A percentile compares a stretch with the other conserved stretches of the same genome.
Evolutionary conservation across 2,329 filamentous ascomycete species (phyloP).

Genomic region (Epichloe glyceriae): DNA sequence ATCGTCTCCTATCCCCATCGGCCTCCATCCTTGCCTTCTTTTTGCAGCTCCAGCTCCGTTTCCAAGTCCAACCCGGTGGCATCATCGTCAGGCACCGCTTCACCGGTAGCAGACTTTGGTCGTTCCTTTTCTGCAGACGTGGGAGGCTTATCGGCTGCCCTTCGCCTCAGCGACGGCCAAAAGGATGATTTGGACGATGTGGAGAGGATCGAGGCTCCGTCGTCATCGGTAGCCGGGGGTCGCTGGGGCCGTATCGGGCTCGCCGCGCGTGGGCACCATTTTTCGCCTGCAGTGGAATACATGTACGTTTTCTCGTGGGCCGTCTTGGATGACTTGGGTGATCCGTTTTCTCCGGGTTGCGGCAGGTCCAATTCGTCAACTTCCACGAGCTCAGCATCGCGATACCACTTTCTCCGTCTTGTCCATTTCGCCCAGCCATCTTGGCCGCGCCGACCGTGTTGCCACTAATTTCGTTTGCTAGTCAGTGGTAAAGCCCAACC

Average conservation of each 20-base stretch:
- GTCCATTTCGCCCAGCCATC: slow-evolving; percentile 96
- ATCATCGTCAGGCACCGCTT: slow-evolving; percentile 30
- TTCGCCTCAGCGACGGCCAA: slow-evolving; percentile 26
- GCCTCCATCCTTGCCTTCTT: slow-evolving; percentile 38
- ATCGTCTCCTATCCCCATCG: slow-evolving; percentile 74
- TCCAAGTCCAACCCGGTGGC: slow-evolving; percentile 28
- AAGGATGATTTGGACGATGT: slow-evolving; percentile 35
- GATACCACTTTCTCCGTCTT: slow-evolving; percentile 85
- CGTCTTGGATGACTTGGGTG: slow-evolving; percentile 10
- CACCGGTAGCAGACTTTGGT: slow-evolving; percentile 30
- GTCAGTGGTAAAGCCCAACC: slow-evolving; percentile 2
- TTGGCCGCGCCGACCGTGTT: slow-evolving; percentile 66
- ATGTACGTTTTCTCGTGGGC: slow-evolving; percentile 16
- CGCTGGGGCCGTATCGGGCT: slow-evolving; percentile 10
- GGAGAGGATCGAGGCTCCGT: slow-evolving; percentile 33
- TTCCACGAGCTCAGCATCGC: slow-evolving; percentile 90
- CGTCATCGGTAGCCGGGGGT: slow-evolving; percentile 18
- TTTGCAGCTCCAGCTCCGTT: slow-evolving; percentile 39
- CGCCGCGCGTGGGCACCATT: slow-evolving; percentile 18
- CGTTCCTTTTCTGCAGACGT: slow-evolving; percentile 21
- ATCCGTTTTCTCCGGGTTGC: slow-evolving; percentile 26
- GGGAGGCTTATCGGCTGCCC: slow-evolving; percentile 23
- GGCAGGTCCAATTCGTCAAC: slow-evolving; percentile 25
- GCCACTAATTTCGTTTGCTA: slow-evolving; percentile 50
- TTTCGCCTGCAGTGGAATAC: slow-evolving; percentile 24